A percentile compares a stretch with the other conserved stretches of the same genome.
phyloP scores from a whole-genome alignment of 2,329 filamentous ascomycete species.

The Amesomyces nigricolor region DNA sequence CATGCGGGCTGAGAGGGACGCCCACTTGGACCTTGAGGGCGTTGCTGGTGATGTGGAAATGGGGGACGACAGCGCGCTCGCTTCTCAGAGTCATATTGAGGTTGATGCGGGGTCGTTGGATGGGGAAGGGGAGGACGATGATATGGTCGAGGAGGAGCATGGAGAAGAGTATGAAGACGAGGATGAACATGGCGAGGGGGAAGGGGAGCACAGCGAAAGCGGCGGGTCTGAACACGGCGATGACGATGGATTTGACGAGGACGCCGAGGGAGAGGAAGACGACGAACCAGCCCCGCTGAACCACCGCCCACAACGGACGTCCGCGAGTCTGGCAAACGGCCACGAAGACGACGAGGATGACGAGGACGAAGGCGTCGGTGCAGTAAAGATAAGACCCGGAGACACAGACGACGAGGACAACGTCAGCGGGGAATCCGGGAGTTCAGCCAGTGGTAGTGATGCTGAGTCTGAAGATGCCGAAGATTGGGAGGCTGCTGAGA shows the following conservation, averaged over 20 bases:
- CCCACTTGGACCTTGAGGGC: constrained; percentile 37
- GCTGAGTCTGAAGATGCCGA: constrained; percentile 52
- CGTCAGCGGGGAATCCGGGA: constrained; percentile 25
- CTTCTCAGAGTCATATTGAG: constrained; percentile 22
- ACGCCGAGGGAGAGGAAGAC: constrained; percentile 28
- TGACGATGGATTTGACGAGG: constrained; percentile 27
- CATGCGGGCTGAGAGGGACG: constrained; percentile 44
- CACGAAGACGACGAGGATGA: constrained; percentile 35
- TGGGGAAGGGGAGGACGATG: constrained; percentile 21
- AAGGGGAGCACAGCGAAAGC: constrained; percentile 11
- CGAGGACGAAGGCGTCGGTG: constrained; percentile 50
- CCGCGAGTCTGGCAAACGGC: constrained; percentile 16
- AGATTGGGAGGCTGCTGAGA: constrained; percentile 52
- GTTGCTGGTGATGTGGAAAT: constrained; percentile 28
- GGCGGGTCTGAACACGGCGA: constrained; percentile 19
- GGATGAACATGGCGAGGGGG: constrained; percentile 23
- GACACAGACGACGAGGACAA: constrained; percentile 43
- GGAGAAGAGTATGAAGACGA: constrained; percentile 33
- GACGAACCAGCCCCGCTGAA: constrained; percentile 23
- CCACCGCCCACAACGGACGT: constrained; percentile 18
- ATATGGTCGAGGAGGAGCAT: constrained; percentile 26
- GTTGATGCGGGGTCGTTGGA: constrained; percentile 16
- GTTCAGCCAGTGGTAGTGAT: constrained; percentile 44
- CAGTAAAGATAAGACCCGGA: constrained; percentile 51
- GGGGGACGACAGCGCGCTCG: constrained; percentile 21